These are phyloP conservation scores for Lactarius hatsudake DNA, from an alignment of 768 basidiomycete species.

Conservation along the genomic window DNA sequence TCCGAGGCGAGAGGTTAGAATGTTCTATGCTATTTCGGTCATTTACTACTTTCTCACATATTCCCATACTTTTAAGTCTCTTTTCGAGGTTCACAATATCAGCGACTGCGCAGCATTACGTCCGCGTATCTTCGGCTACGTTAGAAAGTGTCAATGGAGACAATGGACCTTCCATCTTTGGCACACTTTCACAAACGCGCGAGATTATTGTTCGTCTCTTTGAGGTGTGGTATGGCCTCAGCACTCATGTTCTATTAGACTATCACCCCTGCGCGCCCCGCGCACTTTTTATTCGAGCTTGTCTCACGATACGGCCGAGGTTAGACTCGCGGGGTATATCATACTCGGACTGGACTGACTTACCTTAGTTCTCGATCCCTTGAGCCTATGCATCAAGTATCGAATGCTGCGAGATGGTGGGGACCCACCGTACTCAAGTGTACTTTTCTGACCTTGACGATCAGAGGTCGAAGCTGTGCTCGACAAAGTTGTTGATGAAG, in stretches of 20 bases:
- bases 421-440: slow-evolving; percentile 9
- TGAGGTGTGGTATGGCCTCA: neutral
- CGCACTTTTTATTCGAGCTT: slow-evolving; percentile 80
- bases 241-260: slow-evolving; percentile 45
- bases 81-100: slow-evolving; percentile 91
- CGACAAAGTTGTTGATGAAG: slow-evolving; percentile 45
- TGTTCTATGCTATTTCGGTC: neutral
- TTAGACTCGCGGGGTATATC: slow-evolving; percentile 33
- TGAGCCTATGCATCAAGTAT: slow-evolving; percentile 67
- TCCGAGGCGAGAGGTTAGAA: slow-evolving; percentile 74
- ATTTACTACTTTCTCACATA: slow-evolving; percentile 11
- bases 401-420: slow-evolving; percentile 81
- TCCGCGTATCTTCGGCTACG: slow-evolving; percentile 66
- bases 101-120: slow-evolving; percentile 69
- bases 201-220: slow-evolving; percentile 46
- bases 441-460: neutral
- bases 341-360: neutral
- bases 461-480: slow-evolving; percentile 70
- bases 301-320: slow-evolving; percentile 61
- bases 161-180: slow-evolving; percentile 51
- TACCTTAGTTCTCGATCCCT: slow-evolving; percentile 54
- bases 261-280: slow-evolving; percentile 70
- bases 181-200: slow-evolving; percentile 46
- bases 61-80: slow-evolving; percentile 47
- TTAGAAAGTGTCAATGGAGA: slow-evolving; percentile 48